phyloP scores from a whole-genome alignment of 441 rosid species.

The Croton laevigatus region DNA sequence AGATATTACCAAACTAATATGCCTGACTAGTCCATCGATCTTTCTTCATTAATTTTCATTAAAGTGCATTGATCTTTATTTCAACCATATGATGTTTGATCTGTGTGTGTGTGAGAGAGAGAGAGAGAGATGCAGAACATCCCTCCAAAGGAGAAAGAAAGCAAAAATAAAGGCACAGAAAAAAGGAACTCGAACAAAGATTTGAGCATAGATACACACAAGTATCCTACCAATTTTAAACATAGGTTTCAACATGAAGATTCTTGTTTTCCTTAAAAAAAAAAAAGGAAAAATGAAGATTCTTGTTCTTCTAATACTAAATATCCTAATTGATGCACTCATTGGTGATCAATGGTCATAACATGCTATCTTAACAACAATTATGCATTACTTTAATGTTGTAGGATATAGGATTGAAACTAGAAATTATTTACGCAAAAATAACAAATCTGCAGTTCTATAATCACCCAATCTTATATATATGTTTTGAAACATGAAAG shows the following conservation, averaged over 20 bases:
- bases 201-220: neutral
- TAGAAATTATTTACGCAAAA: neutral
- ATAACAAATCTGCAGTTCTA: neutral
- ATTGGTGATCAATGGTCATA: neutral
- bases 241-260: neutral
- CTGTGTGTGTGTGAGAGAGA: no score
- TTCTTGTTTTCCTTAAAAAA: no score
- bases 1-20: slow-evolving; percentile 9
- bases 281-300: no score
- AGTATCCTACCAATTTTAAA: neutral
- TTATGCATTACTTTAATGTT: neutral
- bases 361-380: neutral
- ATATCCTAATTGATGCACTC: neutral
- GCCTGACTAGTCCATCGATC: no score
- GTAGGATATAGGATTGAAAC: neutral
- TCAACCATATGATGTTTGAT: neutral
- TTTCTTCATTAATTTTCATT: no score
- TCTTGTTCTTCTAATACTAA: slow-evolving; percentile 5
- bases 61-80: slow-evolving; percentile 6
- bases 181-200: neutral
- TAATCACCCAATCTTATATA: neutral
- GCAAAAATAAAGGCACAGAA: neutral
- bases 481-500: neutral
- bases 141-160: neutral
- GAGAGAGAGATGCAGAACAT: neutral